Conservation (phyloP, 306 rosid genomes). For the Prosopis cineraria region DNA sequence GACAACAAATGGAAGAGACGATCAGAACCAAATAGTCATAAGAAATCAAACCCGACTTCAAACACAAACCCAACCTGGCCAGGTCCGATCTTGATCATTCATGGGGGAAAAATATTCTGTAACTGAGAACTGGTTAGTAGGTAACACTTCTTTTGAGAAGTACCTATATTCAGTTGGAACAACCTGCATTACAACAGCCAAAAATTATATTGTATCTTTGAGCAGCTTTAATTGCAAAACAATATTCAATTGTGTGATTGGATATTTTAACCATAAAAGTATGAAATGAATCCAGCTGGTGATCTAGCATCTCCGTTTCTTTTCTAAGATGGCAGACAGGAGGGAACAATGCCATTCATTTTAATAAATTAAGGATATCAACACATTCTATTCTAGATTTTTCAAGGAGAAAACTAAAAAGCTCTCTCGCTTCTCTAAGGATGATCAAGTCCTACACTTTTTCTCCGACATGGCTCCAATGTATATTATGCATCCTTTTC, state of each 20-base stretch:
- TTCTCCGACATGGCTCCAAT: background rate
- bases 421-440: background rate
- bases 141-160: conserved; percentile 82
- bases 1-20: conserved; percentile 27
- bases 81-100: conserved; percentile 68
- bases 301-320: background rate
- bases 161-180: conserved; percentile 95
- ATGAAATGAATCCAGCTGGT: background rate
- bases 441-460: background rate
- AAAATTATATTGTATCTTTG: background rate
- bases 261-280: background rate
- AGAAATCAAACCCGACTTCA: conserved; percentile 17
- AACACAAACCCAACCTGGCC: conserved; percentile 82
- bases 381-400: background rate
- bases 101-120: conserved; percentile 93
- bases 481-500: background rate
- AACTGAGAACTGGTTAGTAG: conserved; percentile 97
- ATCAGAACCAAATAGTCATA: conserved; percentile 32
- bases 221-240: conserved; percentile 6
- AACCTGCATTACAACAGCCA: conserved; percentile 57
- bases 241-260: no score
- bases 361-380: background rate
- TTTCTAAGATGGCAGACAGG: background rate
- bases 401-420: background rate
- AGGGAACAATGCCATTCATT: background rate